Evolutionary conservation across 2,329 filamentous ascomycete genomes (phyloP).

Genomic region (Aspergillus costaricaensis): DNA sequence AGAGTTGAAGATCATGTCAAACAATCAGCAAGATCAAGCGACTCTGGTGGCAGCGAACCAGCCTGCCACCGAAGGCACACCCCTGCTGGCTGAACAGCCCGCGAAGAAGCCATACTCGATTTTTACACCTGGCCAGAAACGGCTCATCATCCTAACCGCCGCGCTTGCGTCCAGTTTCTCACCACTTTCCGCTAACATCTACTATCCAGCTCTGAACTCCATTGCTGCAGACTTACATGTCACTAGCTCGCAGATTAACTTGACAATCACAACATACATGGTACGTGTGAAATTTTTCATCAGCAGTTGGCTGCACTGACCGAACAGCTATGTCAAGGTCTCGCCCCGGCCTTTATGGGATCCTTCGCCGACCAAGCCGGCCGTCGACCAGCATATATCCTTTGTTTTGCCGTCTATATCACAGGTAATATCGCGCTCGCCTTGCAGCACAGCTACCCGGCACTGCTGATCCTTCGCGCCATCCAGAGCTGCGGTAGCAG

Average conservation of each 20-base stretch:
- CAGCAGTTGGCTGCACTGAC: neutral
- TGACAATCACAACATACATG: slow-evolving; percentile 39
- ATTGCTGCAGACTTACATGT: slow-evolving; percentile 34
- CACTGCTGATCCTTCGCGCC: slow-evolving; percentile 42
- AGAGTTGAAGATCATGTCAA: too few relatives aligned
- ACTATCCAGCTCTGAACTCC: slow-evolving; percentile 44
- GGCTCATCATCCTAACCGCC: slow-evolving; percentile 41
- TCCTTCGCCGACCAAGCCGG: slow-evolving; percentile 51
- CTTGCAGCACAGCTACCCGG: slow-evolving; percentile 40
- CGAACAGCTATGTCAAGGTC: slow-evolving; percentile 51
- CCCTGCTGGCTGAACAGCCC: slow-evolving; percentile 15
- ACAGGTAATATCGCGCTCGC: slow-evolving; percentile 45
- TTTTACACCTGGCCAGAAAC: slow-evolving; percentile 37
- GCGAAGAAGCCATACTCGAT: slow-evolving; percentile 27
- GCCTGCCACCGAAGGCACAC: slow-evolving; percentile 18
- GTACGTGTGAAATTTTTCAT: slow-evolving; percentile 14
- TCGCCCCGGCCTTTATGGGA: slow-evolving; percentile 52
- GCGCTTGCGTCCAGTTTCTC: slow-evolving; percentile 46
- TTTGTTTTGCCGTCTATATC: slow-evolving; percentile 48
- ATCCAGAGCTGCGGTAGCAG: slow-evolving; percentile 48
- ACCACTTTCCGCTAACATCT: slow-evolving; percentile 47
- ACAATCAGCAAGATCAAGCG: too few relatives aligned
- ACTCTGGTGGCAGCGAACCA: too few relatives aligned
- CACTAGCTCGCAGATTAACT: slow-evolving; percentile 26
- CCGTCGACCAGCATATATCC: slow-evolving; percentile 51